phyloP scores from a whole-genome alignment of 176 grass and related monocot genomes.

The Areca catechu region DNA sequence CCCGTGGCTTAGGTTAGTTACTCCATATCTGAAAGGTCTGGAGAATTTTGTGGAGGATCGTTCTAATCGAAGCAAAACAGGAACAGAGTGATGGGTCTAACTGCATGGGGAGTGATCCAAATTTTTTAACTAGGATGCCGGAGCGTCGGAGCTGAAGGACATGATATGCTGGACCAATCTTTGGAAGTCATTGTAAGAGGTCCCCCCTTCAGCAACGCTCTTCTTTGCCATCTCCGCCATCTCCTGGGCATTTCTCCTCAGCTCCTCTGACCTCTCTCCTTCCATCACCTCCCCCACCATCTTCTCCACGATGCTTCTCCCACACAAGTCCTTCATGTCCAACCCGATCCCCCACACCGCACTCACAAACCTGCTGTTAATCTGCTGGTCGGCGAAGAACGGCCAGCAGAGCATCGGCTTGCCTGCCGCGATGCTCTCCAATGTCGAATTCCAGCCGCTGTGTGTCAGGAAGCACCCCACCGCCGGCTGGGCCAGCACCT shows the following conservation, averaged over 20 bases:
- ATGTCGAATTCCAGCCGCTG: too few species aligned
- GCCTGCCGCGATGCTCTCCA: slow-evolving; percentile 13
- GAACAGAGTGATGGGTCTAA: too few species aligned
- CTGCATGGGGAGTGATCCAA: too few species aligned
- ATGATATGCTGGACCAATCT: too few species aligned
- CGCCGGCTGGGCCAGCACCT: slow-evolving; percentile 41
- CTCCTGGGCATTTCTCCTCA: slow-evolving; percentile 11
- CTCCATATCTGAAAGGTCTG: too few species aligned
- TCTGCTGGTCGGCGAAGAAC: slow-evolving; percentile 34
- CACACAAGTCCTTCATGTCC: slow-evolving; percentile 35
- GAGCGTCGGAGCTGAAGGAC: too few species aligned
- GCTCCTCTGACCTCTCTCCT: slow-evolving; percentile 17
- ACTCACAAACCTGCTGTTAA: slow-evolving; percentile 25
- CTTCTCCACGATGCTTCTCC: slow-evolving; percentile 12
- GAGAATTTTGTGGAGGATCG: too few species aligned
- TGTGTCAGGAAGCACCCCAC: slow-evolving; percentile 32
- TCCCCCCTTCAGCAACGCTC: slow-evolving; percentile 25
- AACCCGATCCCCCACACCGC: slow-evolving; percentile 22
- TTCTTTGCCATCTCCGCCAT: slow-evolving; percentile 20
- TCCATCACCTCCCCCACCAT: slow-evolving; percentile 44
- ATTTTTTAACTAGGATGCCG: too few species aligned
- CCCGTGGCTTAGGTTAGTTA: too few species aligned
- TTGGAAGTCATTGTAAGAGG: slow-evolving; percentile 13
- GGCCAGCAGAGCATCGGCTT: slow-evolving; percentile 33
- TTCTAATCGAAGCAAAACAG: too few species aligned